Conservation (phyloP, 2,329 filamentous ascomycete species). For the Sporothrix sp. region DNA sequence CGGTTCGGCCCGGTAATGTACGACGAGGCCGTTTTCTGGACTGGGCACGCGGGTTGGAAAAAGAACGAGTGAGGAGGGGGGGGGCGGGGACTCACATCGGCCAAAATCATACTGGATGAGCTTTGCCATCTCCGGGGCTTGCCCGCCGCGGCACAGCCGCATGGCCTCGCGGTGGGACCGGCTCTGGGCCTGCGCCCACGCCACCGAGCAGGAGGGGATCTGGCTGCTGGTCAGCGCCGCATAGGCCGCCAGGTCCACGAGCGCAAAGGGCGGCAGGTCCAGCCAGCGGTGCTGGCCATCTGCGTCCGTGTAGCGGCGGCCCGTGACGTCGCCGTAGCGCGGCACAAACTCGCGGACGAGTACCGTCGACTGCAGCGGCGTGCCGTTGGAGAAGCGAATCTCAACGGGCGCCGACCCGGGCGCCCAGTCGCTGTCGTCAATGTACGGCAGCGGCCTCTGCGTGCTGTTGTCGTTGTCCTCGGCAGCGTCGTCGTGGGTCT, state of each 20-base stretch:
- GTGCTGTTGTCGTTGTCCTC: no score
- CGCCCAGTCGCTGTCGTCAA: constrained; percentile 12
- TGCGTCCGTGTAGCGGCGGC: constrained; percentile 14
- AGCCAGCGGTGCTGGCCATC: constrained; percentile 13
- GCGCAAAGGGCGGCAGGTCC: constrained; percentile 13
- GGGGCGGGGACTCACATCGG: constrained; percentile 13
- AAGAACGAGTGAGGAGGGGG: not conserved
- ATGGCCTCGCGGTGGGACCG: constrained; percentile 16
- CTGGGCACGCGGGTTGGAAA: not conserved
- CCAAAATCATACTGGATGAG: constrained; percentile 17
- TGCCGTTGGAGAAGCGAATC: constrained; percentile 13
- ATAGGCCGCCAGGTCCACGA: constrained; percentile 10
- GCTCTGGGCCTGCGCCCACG: constrained; percentile 10
- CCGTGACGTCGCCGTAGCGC: constrained; percentile 13
- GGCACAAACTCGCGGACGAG: constrained; percentile 13
- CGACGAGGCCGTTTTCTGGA: constrained; percentile 14
- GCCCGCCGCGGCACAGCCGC: constrained; percentile 3
- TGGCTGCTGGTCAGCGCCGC: not conserved
- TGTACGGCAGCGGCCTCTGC: no score
- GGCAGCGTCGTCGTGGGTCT: constrained; percentile 4
- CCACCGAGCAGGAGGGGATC: not conserved
- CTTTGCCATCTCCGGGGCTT: constrained; percentile 14
- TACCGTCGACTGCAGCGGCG: not conserved
- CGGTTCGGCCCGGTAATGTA: not conserved
- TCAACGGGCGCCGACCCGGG: not conserved